Base-by-base conservation (phyloP, 2,329 filamentous ascomycete genomes). In the Fusarium poae region DNA sequence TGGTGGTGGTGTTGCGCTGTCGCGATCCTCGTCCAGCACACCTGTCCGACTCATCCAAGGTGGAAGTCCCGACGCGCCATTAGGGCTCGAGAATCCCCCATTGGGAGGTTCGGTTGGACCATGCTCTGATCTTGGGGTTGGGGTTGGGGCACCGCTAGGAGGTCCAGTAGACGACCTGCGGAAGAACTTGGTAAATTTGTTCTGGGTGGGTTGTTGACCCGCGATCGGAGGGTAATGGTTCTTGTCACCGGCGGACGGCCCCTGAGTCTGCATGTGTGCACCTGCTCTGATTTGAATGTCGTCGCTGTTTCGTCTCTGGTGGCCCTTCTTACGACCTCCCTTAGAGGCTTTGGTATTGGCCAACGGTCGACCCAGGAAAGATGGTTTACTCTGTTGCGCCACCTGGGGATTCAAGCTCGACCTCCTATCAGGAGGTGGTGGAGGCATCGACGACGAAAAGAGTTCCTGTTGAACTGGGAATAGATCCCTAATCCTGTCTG, bases 1-100 rank as follows among this genome's bases (percentile, higher is more conserved):
- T 3, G 86, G 86, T 6, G 86, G 86, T 5, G 86, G 86, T 10
- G 86, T 88, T 1, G 85, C 83, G 30, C 86, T 82, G 2, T 78
- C 75, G 6, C 80, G 74, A 12, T 85, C 83, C 6, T 84, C 82
- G 2, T 82, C 82, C 0, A 69, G 59, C 1, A 76, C 60, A 5
- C 78, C 75, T 16, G 69, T 75, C 18, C 81, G 76, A 53, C 76
- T 78, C 9, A 76, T 76, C 79, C 78, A 83, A 11, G 78, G 82
- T 11, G 78, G 82, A 35, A 80, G 72, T 9, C 81, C 82, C 52
- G 82, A 79, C 1, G 70, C 54, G 9, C 68, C 56, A 30, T 73
- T 71, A 39, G 62, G 71, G 59, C 70, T 72, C 16, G 56, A 39
- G 23, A 62, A 20, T 11, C 72, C 76, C 2, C 51, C 39, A 21